These are phyloP conservation scores for Aspergillus floridensis DNA, from an alignment of 2,329 filamentous ascomycete species.

Conservation along the genomic window DNA sequence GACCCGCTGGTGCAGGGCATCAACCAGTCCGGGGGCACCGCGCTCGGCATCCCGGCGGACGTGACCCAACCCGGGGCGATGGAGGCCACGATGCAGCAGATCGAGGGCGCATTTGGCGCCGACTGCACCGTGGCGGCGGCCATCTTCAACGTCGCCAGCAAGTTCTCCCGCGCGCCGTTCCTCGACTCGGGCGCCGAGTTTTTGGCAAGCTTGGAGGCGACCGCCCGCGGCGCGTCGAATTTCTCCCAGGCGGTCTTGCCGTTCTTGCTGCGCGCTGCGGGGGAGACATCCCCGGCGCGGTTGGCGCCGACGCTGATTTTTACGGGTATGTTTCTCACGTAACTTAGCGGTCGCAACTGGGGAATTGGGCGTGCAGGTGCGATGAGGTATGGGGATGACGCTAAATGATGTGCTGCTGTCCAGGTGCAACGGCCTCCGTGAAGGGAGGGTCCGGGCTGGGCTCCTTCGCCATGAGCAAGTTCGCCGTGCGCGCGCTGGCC, in stretches of 20 bases:
- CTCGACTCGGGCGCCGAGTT: slow-evolving; percentile 27
- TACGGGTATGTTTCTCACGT: slow-evolving; percentile 31
- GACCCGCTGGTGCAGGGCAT: slow-evolving; percentile 67
- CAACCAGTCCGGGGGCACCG: slow-evolving; percentile 63
- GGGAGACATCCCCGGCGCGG: slow-evolving; percentile 28
- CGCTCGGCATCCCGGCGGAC: slow-evolving; percentile 68
- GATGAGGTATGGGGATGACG: no score
- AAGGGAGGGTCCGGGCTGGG: slow-evolving; percentile 52
- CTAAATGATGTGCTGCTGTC: neutral
- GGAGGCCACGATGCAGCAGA: slow-evolving; percentile 28
- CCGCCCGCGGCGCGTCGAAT: slow-evolving; percentile 48
- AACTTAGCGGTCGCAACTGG: no score
- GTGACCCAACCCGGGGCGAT: slow-evolving; percentile 53
- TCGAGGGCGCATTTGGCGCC: slow-evolving; percentile 12
- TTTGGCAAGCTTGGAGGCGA: slow-evolving; percentile 16
- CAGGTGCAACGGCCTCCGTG: slow-evolving; percentile 52
- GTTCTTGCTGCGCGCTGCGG: slow-evolving; percentile 42
- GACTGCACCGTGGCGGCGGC: slow-evolving; percentile 37
- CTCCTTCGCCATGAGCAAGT: slow-evolving; percentile 53
- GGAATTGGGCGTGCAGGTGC: no score
- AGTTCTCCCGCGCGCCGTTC: slow-evolving; percentile 27
- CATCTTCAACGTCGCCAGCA: slow-evolving; percentile 53
- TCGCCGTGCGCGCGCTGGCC: slow-evolving; percentile 51
- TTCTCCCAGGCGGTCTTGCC: slow-evolving; percentile 52
- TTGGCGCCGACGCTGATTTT: slow-evolving; percentile 55